Evolutionary conservation across 1,139 yeast genomes (phyloP), one percentile per base, ranked within the genome.

Genomic region (Suhomyces guaymorum): DNA sequence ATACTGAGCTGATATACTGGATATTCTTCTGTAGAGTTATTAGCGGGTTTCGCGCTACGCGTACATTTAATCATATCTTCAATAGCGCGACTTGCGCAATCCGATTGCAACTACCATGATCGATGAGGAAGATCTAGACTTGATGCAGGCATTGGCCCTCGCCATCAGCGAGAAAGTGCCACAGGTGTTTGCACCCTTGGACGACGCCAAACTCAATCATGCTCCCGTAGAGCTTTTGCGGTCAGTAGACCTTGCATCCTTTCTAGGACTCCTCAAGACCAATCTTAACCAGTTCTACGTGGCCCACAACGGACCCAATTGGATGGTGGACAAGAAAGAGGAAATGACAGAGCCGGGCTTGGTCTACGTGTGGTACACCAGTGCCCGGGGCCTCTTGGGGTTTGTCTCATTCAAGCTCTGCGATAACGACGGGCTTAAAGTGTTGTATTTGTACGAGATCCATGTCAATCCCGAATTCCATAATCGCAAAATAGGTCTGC

Each of bases 381-480:
- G 52, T 19, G 29, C 28, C 1, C 39, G 41, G 9, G 38, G 42
- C 7, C 36, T 43, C 11, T 37, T 73, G n/a, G 57, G 57, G 4
- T 75, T 75, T 45, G 46, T 73, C 6, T 67, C 78, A 11, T 61
- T 67, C 44, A 64, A 63, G 48, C 49, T 71, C 22, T 68, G 72
- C 13, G 19, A 43, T 11, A 66, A 64, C 26, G 56, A 55, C n/a
- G 50, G 49, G 7, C 29, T 41, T 6, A 59, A 57, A 38, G 72
- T 67, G 16, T 51, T 78, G 6, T 78, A 75, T 46, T 57, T 78
- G 23, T 78, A 75, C 48, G 84, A 78, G 50, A 67, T 78, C 32
- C 83, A 78, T 39, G 65, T 75, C 3, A 37, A 41, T 15, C 54
- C 59, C 1, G 14, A 37, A 14, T 53, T 35, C 35, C 75, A 68